These are phyloP conservation scores for Helianthus tuberosus DNA, from an alignment of 129 eudicot genomes.

Conservation along the genomic window DNA sequence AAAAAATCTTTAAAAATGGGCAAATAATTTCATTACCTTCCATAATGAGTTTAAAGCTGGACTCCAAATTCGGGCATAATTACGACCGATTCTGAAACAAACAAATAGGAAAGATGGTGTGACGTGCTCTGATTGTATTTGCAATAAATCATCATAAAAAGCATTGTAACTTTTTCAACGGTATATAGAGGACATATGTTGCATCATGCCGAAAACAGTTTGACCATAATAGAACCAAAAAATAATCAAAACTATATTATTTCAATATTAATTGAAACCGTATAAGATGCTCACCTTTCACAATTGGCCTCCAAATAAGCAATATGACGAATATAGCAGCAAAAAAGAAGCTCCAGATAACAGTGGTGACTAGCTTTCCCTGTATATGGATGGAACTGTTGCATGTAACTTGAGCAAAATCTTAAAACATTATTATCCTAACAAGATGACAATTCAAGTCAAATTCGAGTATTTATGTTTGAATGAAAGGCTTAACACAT, in stretches of 20 bases:
- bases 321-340: conserved; percentile 37
- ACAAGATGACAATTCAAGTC: too few species aligned
- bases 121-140: conserved; percentile 1
- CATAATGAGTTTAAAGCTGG: conserved; percentile 85
- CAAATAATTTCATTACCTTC: conserved; percentile 50
- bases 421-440: background rate
- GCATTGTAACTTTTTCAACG: too few species aligned
- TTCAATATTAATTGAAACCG: background rate
- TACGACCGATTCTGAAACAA: conserved; percentile 71
- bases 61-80: conserved; percentile 85
- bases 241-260: background rate
- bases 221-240: too few species aligned
- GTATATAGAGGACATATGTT: too few species aligned
- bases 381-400: conserved; percentile 8
- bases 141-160: background rate
- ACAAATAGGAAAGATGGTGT: background rate
- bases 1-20: conserved; percentile 9
- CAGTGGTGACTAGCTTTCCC: conserved; percentile 30
- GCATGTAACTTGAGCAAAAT: conserved; percentile 11
- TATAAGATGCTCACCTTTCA: conserved; percentile 44
- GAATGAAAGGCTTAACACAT: background rate
- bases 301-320: conserved; percentile 39
- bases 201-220: too few species aligned
- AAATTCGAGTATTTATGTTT: background rate
- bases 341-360: conserved; percentile 39